These are phyloP conservation scores for Earliella scabrosa DNA, from an alignment of 1,284 basidiomycete genomes.

Conservation along the genomic window DNA sequence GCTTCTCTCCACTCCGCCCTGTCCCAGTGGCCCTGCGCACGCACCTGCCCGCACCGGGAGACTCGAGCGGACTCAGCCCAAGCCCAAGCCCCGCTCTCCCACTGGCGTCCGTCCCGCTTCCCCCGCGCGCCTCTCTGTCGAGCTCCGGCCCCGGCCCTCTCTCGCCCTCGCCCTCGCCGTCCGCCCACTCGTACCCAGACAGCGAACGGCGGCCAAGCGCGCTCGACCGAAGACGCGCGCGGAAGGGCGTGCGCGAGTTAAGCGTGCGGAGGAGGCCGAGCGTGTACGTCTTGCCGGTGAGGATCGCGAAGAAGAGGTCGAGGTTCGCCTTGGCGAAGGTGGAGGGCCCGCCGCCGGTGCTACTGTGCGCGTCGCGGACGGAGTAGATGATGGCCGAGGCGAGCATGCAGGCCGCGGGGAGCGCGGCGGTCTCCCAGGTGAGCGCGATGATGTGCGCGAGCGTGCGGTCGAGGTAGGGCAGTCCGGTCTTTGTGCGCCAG, in stretches of 20 bases:
- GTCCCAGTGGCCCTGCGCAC: no score
- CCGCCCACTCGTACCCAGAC: conserved; percentile 34
- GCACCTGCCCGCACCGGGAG: no score
- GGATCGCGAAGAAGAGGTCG: conserved; percentile 50
- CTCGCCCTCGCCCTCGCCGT: neutral
- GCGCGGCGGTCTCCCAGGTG: conserved; percentile 52
- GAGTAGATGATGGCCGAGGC: conserved; percentile 46
- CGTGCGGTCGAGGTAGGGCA: conserved; percentile 45
- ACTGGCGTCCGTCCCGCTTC: no score
- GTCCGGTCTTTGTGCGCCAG: conserved; percentile 48
- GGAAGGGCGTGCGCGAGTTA: conserved; percentile 47
- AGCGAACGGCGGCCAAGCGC: conserved; percentile 45
- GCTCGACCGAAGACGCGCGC: conserved; percentile 42
- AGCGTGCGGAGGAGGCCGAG: conserved; percentile 51
- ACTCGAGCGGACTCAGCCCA: no score
- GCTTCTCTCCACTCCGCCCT: no score
- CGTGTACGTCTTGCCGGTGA: conserved; percentile 55
- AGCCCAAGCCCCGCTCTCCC: no score
- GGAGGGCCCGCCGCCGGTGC: neutral
- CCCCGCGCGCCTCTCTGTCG: no score
- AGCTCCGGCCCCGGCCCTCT: neutral
- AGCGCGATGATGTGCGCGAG: conserved; percentile 47
- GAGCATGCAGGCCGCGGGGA: conserved; percentile 49
- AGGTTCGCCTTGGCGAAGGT: conserved; percentile 37
- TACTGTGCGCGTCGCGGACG: conserved; percentile 36